Evolutionary conservation across 345 rosid species (phyloP).

Genomic region (Jatropha curcas): DNA sequence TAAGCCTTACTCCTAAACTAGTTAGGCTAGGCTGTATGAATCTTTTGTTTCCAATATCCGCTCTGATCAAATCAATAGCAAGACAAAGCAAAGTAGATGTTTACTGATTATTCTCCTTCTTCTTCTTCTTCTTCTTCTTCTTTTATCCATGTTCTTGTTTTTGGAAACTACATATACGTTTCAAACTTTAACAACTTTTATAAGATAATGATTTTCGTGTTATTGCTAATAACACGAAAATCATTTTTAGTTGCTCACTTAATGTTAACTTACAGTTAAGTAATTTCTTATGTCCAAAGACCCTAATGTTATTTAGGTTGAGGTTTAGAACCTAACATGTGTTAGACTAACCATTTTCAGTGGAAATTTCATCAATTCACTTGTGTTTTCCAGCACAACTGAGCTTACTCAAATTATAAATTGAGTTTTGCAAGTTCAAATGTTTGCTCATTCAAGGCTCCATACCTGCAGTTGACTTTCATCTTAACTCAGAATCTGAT

Average conservation of each 20-base stretch:
- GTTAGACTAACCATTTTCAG: background rate
- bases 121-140: background rate
- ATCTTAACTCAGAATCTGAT: background rate
- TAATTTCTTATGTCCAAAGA: background rate
- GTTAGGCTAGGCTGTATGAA: too few relatives aligned
- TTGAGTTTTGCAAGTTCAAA: background rate
- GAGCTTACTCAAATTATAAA: background rate
- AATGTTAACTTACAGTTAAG: background rate
- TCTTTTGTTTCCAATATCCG: too few relatives aligned
- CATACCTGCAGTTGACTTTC: background rate
- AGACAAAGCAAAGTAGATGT: too few relatives aligned
- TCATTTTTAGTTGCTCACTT: background rate
- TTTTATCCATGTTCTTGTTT: background rate
- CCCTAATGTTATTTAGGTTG: background rate
- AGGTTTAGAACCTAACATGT: background rate
- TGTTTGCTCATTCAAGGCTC: background rate
- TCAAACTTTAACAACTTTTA: background rate
- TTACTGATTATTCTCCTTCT: too few relatives aligned
- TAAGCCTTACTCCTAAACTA: too few relatives aligned
- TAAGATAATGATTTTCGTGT: background rate
- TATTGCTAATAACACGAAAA: background rate
- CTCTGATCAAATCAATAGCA: too few relatives aligned
- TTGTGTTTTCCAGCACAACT: background rate
- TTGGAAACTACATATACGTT: background rate
- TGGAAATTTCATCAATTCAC: background rate